Percentiles rank a stretch among this genome's conserved stretches.
Evolutionary conservation across 441 rosid genomes (phyloP).

Genomic region (Rhodomyrtus psidioides): DNA sequence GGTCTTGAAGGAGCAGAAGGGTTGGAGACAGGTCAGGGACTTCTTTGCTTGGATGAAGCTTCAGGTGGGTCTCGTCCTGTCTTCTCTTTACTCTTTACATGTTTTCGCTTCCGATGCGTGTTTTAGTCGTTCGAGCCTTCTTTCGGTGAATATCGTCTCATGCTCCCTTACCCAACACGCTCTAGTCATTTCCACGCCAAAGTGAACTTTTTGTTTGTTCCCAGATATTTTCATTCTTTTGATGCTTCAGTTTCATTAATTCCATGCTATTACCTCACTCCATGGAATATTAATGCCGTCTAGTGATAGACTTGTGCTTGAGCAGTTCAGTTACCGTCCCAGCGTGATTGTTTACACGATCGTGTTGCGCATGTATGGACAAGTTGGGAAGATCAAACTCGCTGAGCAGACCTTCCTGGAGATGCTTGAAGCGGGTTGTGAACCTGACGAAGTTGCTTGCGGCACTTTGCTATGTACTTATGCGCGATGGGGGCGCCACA

Average conservation of each 20-base stretch:
- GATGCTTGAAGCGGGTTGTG: conserved; percentile 87
- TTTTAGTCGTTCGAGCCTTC: background rate
- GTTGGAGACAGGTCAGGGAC: conserved; percentile 77
- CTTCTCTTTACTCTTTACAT: background rate
- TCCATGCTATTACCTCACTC: background rate
- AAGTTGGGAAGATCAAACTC: conserved; percentile 77
- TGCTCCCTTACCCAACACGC: background rate
- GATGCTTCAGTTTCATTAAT: background rate
- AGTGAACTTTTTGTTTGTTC: background rate
- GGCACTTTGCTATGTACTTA: conserved; percentile 91
- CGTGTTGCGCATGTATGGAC: conserved; percentile 72
- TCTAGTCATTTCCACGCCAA: background rate
- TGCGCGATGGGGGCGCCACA: conserved; percentile 92
- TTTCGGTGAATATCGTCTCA: background rate
- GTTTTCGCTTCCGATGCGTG: background rate
- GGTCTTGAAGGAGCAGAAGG: conserved; percentile 77
- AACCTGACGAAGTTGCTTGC: conserved; percentile 90
- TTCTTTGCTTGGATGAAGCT: conserved; percentile 93
- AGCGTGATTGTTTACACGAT: conserved; percentile 71
- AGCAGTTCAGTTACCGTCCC: conserved; percentile 79
- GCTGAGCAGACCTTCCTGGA: conserved; percentile 85
- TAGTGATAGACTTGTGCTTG: conserved; percentile 37
- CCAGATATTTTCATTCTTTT: background rate
- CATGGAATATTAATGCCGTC: conserved; percentile 15
- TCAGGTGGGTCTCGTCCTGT: conserved; percentile 34